Percentiles rank a stretch among this genome's conserved stretches.
phyloP scores from a whole-genome alignment of 257 asterid genomes.

The Nicotiana undulata region DNA sequence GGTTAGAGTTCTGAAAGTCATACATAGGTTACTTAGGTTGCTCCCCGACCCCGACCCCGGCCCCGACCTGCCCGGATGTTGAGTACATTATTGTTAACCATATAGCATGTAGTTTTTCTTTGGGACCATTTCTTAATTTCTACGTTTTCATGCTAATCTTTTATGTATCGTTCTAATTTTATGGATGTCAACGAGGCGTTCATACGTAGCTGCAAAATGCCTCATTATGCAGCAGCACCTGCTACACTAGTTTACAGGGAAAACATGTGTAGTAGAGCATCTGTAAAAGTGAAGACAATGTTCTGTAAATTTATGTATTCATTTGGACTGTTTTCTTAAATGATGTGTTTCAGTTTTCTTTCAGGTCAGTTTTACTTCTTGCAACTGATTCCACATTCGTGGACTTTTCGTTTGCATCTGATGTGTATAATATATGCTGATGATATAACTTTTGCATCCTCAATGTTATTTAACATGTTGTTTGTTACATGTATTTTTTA shows the following conservation, averaged over 20 bases:
- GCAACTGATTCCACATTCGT: background rate
- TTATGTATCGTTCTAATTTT: too few relatives aligned
- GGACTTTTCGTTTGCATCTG: too few relatives aligned
- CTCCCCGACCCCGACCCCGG: background rate
- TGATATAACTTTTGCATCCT: too few relatives aligned
- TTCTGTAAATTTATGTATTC: background rate
- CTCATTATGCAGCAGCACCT: background rate
- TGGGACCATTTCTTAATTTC: too few relatives aligned
- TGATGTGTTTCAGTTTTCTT: background rate
- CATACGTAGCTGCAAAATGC: background rate
- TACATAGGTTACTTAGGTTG: background rate
- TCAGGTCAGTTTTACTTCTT: background rate
- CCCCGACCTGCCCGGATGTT: background rate
- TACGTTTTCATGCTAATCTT: too few relatives aligned
- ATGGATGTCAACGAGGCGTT: background rate
- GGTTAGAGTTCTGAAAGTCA: background rate
- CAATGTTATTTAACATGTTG: too few relatives aligned
- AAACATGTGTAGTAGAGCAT: background rate
- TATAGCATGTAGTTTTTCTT: too few relatives aligned
- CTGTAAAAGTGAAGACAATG: background rate
- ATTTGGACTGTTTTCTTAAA: background rate
- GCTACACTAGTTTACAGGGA: background rate
- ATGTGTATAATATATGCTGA: too few relatives aligned
- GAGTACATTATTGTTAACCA: background rate
- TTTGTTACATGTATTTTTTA: too few relatives aligned